These are phyloP conservation scores for Hypomontagnella monticulosa DNA, from an alignment of 495 filamentous ascomycete genomes.

Conservation along the genomic window DNA sequence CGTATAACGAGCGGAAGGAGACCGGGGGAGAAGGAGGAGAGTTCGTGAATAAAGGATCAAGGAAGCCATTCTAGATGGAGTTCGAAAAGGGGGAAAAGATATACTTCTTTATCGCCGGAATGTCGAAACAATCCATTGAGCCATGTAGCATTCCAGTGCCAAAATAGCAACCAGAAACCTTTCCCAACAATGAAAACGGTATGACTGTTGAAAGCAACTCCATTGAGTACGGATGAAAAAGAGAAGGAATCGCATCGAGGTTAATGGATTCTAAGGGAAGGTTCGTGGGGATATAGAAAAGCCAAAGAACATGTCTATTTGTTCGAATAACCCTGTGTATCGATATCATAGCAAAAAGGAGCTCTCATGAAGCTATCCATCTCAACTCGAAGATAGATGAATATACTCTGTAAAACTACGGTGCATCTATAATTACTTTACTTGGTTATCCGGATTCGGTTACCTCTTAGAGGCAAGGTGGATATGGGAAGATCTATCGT, in stretches of 20 bases:
- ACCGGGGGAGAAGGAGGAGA: neutral
- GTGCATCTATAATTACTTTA: no score
- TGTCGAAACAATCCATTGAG: slow-evolving; percentile 32
- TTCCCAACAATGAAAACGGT: slow-evolving; percentile 38
- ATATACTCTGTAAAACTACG: neutral
- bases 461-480: slow-evolving; percentile 1
- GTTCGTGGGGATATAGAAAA: no score
- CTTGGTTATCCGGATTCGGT: slow-evolving; percentile 34
- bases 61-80: slow-evolving; percentile 39
- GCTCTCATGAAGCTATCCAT: no score
- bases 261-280: neutral
- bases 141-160: slow-evolving; percentile 30
- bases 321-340: no score
- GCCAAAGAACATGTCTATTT: no score
- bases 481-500: slow-evolving; percentile 1
- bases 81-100: slow-evolving; percentile 35
- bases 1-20: neutral
- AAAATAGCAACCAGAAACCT: neutral
- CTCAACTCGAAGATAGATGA: no score
- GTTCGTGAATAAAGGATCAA: neutral
- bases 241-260: neutral
- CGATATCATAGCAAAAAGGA: no score
- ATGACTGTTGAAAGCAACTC: slow-evolving; percentile 7
- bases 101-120: slow-evolving; percentile 23
- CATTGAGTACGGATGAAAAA: neutral